Conservation (phyloP, 305 asterid genomes). For the Ilex paraguariensis region DNA sequence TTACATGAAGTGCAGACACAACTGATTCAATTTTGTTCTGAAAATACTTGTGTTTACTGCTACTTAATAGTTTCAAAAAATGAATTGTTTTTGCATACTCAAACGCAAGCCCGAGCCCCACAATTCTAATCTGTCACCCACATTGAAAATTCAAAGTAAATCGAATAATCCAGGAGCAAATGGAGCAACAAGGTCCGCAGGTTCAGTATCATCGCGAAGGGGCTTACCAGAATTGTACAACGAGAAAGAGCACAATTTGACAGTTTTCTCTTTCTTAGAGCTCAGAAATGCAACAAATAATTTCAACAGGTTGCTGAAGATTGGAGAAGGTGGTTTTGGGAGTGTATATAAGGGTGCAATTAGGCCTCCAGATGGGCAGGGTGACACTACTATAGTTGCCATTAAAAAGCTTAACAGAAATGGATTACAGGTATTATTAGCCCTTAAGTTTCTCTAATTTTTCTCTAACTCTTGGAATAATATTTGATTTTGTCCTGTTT, state of each 20-base stretch:
- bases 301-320: conserved; percentile 2
- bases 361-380: background rate
- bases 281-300: conserved; percentile 2
- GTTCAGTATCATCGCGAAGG: background rate
- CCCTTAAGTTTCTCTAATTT: background rate
- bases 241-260: background rate
- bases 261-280: background rate
- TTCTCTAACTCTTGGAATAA: too few relatives aligned
- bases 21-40: background rate
- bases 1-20: too few relatives aligned
- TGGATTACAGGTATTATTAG: background rate
- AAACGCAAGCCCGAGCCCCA: conserved; percentile 28
- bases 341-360: conserved; percentile 1
- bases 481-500: too few relatives aligned
- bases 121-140: conserved; percentile 38
- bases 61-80: background rate
- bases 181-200: background rate
- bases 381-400: background rate
- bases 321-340: conserved; percentile 2
- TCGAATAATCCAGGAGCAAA: conserved; percentile 12
- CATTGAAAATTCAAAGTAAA: conserved; percentile 21
- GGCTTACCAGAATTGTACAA: background rate
- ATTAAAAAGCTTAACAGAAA: conserved; percentile 1
- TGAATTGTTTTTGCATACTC: conserved; percentile 50
- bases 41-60: background rate